Evolutionary conservation across 257 asterid genomes (phyloP).

Genomic region (Ilex aquifolium): DNA sequence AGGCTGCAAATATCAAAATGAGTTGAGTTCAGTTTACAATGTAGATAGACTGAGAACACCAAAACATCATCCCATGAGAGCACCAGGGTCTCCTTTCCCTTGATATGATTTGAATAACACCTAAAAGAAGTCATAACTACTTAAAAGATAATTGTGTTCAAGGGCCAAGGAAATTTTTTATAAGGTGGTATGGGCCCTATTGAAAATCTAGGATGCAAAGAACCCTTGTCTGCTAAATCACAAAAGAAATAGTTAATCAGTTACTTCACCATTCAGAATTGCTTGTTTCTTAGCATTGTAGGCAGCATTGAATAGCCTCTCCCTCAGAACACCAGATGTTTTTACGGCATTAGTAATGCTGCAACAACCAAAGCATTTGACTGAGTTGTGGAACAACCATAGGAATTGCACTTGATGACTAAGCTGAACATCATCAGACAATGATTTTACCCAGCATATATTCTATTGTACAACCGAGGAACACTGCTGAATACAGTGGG

Average conservation of each 20-base stretch:
- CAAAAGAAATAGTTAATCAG: conserved; percentile 7
- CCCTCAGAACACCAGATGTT: conserved; percentile 71
- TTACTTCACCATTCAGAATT: conserved; percentile 59
- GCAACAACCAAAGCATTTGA: conserved; percentile 9
- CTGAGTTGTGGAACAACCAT: conserved; percentile 13
- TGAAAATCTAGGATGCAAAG: too few species aligned
- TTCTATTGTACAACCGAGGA: conserved; percentile 96
- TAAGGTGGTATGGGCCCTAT: too few species aligned
- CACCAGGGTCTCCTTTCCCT: too few species aligned
- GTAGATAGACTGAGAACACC: too few species aligned
- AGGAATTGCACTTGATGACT: conserved; percentile 11
- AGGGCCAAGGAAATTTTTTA: too few species aligned
- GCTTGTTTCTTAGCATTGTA: conserved; percentile 93
- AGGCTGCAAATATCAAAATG: too few species aligned
- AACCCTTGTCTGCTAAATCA: too few species aligned
- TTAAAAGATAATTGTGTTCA: too few species aligned
- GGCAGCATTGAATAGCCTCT: conserved; percentile 84
- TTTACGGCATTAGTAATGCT: conserved; percentile 85
- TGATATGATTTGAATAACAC: too few species aligned
- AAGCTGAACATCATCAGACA: conserved; percentile 10
- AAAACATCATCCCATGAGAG: too few species aligned
- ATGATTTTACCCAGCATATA: conserved; percentile 78
- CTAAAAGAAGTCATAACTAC: too few species aligned
- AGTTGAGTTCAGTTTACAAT: too few species aligned
- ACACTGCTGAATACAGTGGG: conserved; percentile 96